Evolutionary conservation across 2,329 filamentous ascomycete genomes (phyloP), one percentile per base, ranked within the genome.

Genomic region (Fusarium camptoceras): DNA sequence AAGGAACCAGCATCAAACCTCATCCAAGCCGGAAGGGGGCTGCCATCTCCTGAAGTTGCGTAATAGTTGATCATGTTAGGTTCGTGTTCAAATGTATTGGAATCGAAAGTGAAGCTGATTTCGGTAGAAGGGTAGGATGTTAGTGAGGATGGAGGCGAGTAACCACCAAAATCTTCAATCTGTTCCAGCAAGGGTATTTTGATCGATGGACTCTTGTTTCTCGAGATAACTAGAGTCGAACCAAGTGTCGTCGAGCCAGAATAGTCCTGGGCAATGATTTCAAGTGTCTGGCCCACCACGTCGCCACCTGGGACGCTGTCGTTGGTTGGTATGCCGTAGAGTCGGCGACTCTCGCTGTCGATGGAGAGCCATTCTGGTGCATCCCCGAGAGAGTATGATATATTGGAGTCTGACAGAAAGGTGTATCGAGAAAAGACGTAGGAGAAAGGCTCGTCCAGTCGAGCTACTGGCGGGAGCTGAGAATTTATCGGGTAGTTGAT

Each of bases 11-110:
- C 76, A 71, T 96, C 87, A 75, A 97, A 97, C n/a, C 82, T 82
- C 46, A 97, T 83, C 94, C 94, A 97, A 1, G 93, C 90, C 22
- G 94, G 94, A 37, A 97, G 82, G 37, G 94, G 94, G n/a, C 92
- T 92, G 75, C 92, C 92, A 75, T 95, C 87, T 8, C 84, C 85
- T 6, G 92, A 91, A 5, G 91, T 89, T 11, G 93, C 92, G 76
- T 96, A 95, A 78, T 94, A 97, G 61, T 89, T 88, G 53, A 90
- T 84, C 18, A 80, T 81, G 12, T 82, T 80, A 5, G 79, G 79
- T 6, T 83, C 81, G 43, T 86, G 80, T n/a, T 82, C 82, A 77
- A 97, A 97, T 0, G 91, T 93, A 20, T 87, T 80, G 8, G 75
- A 71, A 46, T 85, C 81, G 68, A 91, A 88, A 4, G 78, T 76